Conservation (phyloP, 2,329 filamentous ascomycete species). For the Tolypocladium capitatum region DNA sequence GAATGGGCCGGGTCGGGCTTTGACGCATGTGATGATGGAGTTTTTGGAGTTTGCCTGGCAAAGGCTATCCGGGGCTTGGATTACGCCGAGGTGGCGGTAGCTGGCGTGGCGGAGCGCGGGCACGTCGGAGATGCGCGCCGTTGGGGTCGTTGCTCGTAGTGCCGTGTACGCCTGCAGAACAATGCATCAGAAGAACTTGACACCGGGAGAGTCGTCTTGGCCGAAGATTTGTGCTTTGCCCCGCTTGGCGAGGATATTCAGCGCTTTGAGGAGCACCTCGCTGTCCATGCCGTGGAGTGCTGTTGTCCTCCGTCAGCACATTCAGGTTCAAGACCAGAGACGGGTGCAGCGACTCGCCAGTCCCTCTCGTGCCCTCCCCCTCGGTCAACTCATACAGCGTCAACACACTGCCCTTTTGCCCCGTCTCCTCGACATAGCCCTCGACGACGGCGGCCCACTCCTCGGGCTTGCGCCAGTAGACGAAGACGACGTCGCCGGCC, state of each 20-base stretch:
- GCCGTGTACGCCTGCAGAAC: neutral
- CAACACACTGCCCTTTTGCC: slow-evolving; percentile 75
- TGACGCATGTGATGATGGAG: slow-evolving; percentile 8
- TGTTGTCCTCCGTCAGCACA: neutral
- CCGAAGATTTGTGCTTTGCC: slow-evolving; percentile 93
- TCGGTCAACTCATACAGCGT: slow-evolving; percentile 86
- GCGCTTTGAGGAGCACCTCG: slow-evolving; percentile 64
- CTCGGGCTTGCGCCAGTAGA: slow-evolving; percentile 77
- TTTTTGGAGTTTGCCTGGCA: slow-evolving; percentile 4
- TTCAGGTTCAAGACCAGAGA: neutral
- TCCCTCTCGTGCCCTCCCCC: slow-evolving; percentile 63
- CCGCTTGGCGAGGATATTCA: slow-evolving; percentile 72
- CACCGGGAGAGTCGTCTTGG: slow-evolving; percentile 71
- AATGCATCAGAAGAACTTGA: slow-evolving; percentile 77
- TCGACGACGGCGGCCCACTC: slow-evolving; percentile 79
- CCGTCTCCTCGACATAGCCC: slow-evolving; percentile 75
- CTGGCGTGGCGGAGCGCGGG: neutral
- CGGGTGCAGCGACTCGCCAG: slow-evolving; percentile 36
- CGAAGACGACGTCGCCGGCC: slow-evolving; percentile 42
- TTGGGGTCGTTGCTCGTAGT: neutral
- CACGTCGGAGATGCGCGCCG: neutral
- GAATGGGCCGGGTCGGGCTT: neutral
- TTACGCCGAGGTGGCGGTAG: neutral
- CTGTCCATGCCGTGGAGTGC: slow-evolving; percentile 77
- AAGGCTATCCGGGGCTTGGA: neutral